A percentile compares a stretch with the other conserved stretches of the same genome.
Evolutionary conservation across 2,329 filamentous ascomycete species (phyloP).

Genomic region (Colletotrichum cuscutae): DNA sequence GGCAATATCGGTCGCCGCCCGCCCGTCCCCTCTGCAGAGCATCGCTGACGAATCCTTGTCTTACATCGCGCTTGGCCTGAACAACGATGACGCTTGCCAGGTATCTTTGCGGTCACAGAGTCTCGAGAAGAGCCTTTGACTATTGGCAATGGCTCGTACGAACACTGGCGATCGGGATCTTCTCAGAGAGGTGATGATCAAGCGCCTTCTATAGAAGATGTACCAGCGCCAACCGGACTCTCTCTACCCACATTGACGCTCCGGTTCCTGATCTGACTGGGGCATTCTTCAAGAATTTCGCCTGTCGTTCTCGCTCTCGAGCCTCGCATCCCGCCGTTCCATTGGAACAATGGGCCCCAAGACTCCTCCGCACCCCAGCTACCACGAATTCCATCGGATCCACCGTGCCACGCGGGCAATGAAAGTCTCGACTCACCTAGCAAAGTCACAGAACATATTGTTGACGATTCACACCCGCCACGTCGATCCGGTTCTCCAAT

Average conservation of each 20-base stretch:
- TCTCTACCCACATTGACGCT: neutral
- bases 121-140: neutral
- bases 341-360: neutral
- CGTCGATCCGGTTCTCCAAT: slow-evolving; percentile 20
- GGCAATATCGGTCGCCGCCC: neutral
- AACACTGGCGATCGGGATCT: neutral
- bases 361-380: neutral
- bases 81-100: neutral
- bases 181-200: neutral
- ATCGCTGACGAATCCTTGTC: slow-evolving; percentile 3
- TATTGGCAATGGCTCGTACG: neutral
- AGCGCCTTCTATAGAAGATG: neutral
- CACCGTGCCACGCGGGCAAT: slow-evolving; percentile 10
- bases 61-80: neutral
- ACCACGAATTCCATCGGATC: neutral
- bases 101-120: neutral
- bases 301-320: neutral
- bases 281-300: neutral
- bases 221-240: neutral
- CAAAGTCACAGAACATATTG: neutral
- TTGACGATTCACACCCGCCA: neutral
- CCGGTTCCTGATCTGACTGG: neutral
- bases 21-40: slow-evolving; percentile 5
- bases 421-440: neutral
- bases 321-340: neutral